Base-by-base conservation (phyloP, 108 stramenopile genomes). In the Fragilariopsis cylindrus region DNA sequence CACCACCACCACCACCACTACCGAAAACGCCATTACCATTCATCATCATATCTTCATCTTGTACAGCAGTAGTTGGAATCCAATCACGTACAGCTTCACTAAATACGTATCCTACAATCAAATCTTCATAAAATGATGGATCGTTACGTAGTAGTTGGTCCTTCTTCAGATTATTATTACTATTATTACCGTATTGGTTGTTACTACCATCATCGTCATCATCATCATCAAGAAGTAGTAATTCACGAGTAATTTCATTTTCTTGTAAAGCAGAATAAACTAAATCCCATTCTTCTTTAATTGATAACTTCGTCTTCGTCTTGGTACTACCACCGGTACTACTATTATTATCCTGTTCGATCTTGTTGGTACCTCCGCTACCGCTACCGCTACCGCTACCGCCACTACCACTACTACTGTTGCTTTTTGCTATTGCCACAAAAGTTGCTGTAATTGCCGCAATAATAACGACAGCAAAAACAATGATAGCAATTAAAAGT, bases 231-330 rank as follows among this genome's bases (percentile, higher is more conserved):
- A 62, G 60, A 7, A 44, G 60, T 39, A 12, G 21, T 7, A 30
- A 30, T 30, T 30, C 30, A 30, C 5, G 60, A 12, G 60, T 62
- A 6, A 40, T 4, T 8, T 39, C 9, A 42, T 21, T 62, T 39
- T 21, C 60, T 8, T 11, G 60, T 43, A 62, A 43, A 42, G 60
- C 60, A 39, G 60, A 39, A 11, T 40, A 13, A 12, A 62, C 60
- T 42, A 62, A 21, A 7, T 62, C 39, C 60, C 60, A 62, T 62
- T 62, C 60, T 5, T 62, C 39, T 41, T 40, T 39, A 42, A 62
- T 42, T 39, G 60, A 57, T 19, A 18, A 7, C 57, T 57, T 15
- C 18, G 12, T 15, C 57, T 57, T 13, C 18, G 13, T n/a, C 5
- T 39, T 52, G 9, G 50, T 52, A 13, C 50, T 52, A 40, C 30